Evolutionary conservation across 805 yeast genomes (phyloP).

Genomic region (Isabelozyma rhagii): DNA sequence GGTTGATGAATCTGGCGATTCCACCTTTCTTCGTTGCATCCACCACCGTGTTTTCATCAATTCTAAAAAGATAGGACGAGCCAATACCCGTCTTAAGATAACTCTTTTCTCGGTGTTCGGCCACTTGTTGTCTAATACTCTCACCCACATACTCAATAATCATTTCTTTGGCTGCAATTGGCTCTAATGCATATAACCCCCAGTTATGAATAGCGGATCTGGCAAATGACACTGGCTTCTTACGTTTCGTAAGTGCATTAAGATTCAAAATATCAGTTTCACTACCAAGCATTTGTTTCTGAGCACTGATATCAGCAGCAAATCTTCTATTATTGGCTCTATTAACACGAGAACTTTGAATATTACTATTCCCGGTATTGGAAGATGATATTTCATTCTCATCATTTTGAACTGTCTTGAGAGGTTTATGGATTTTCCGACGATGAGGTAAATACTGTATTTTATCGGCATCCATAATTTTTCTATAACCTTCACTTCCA

Average conservation of each 20-base stretch:
- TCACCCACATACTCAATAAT: conserved; percentile 98
- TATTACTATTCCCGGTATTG: conserved; percentile 11
- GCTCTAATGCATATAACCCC: conserved; percentile 96
- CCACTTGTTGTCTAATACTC: conserved; percentile 86
- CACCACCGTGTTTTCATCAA: conserved; percentile 90
- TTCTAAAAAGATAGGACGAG: conserved; percentile 86
- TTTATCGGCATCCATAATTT: conserved; percentile 71
- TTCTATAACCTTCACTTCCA: conserved; percentile 68
- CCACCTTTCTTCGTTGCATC: conserved; percentile 98
- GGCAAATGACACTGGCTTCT: conserved; percentile 94
- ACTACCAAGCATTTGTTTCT: conserved; percentile 70
- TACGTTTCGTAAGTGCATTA: conserved; percentile 84
- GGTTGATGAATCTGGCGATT: conserved; percentile 94
- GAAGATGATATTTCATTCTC: conserved; percentile 38
- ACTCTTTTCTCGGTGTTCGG: conserved; percentile 84
- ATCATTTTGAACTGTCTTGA: conserved; percentile 68
- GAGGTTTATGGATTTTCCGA: conserved; percentile 62
- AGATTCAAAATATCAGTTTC: conserved; percentile 79
- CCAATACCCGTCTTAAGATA: conserved; percentile 92
- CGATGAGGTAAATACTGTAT: conserved; percentile 80
- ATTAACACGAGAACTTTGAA: conserved; percentile 75
- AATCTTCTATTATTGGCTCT: conserved; percentile 84
- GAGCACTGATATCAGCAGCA: conserved; percentile 85
- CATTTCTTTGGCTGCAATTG: conserved; percentile 95
- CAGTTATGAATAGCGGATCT: conserved; percentile 96